Percentiles rank a stretch among this genome's conserved stretches.
These are phyloP conservation scores for Raffaelea albimanens DNA, from an alignment of 2,329 filamentous ascomycete genomes.

Conservation along the genomic window DNA sequence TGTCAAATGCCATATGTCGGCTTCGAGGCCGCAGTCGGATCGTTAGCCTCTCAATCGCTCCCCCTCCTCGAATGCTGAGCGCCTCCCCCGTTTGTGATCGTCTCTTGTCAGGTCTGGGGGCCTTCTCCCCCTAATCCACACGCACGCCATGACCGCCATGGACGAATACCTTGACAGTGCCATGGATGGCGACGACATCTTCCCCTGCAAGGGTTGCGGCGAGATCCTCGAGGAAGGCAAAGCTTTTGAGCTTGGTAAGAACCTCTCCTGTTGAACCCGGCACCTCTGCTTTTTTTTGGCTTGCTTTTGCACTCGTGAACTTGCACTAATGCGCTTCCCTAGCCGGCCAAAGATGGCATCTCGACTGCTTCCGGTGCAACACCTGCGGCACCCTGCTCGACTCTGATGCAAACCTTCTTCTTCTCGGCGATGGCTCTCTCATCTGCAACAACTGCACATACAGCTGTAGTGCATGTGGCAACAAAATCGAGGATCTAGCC, in stretches of 20 bases:
- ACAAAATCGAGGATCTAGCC: conserved; percentile 97
- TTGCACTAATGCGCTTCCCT: conserved; percentile 1
- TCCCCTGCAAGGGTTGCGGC: conserved; percentile 87
- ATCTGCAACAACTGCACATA: conserved; percentile 99
- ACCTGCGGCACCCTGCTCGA: conserved; percentile 92
- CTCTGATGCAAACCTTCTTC: conserved; percentile 92
- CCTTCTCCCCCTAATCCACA: not conserved
- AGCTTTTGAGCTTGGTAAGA: conserved; percentile 84
- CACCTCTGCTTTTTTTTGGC: not conserved
- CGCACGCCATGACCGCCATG: conserved; percentile 36
- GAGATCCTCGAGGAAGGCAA: conserved; percentile 99
- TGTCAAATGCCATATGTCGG: conserved; percentile 1
- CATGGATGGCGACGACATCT: conserved; percentile 73
- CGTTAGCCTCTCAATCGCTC: not conserved
- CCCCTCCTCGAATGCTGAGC: not conserved
- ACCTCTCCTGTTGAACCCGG: conserved; percentile 19
- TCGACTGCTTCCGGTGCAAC: conserved; percentile 97
- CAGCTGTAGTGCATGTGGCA: conserved; percentile 90
- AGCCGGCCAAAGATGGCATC: conserved; percentile 97
- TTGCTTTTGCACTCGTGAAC: not conserved
- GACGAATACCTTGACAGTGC: conserved; percentile 55
- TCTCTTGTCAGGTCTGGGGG: conserved; percentile 2
- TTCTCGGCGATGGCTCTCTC: conserved; percentile 92
- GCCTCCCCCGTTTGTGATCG: not conserved
- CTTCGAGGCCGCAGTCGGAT: not conserved